Conservation (phyloP, 2,329 filamentous ascomycete genomes). For the Colletotrichum acutatum region DNA sequence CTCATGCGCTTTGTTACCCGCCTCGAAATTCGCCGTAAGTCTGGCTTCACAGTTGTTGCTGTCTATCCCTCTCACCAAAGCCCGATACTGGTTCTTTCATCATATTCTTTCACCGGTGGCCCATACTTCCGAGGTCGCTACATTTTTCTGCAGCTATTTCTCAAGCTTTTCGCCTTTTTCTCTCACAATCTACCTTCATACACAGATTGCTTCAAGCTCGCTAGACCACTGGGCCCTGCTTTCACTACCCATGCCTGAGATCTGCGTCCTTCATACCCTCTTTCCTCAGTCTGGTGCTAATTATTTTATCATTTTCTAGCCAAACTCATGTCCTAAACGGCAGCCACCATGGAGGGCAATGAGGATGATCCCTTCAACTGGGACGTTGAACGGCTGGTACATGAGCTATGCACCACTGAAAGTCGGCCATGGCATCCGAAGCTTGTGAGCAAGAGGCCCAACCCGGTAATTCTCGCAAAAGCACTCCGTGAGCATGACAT, state of each 20-base stretch:
- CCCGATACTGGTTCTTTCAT: neutral
- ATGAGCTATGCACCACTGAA: slow-evolving; percentile 69
- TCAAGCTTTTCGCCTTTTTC: neutral
- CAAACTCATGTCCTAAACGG: neutral
- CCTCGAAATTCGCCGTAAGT: neutral
- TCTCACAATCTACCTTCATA: neutral
- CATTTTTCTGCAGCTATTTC: neutral
- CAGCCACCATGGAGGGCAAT: slow-evolving; percentile 44
- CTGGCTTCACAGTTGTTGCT: neutral
- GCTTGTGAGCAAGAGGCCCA: slow-evolving; percentile 55
- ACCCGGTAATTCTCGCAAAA: slow-evolving; percentile 62
- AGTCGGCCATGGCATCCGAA: slow-evolving; percentile 57
- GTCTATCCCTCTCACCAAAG: neutral
- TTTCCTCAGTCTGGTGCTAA: neutral
- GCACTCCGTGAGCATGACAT: slow-evolving; percentile 71
- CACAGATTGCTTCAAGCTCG: neutral
- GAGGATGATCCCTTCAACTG: slow-evolving; percentile 78
- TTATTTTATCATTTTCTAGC: neutral
- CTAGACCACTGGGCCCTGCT: neutral
- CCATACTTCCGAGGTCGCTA: neutral
- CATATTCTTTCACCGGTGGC: neutral
- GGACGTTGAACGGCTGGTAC: slow-evolving; percentile 74
- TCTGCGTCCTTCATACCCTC: neutral
- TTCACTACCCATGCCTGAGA: neutral
- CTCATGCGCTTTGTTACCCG: neutral